phyloP scores from a whole-genome alignment of 768 basidiomycete species.

The Macrolepiota albuminosa region DNA sequence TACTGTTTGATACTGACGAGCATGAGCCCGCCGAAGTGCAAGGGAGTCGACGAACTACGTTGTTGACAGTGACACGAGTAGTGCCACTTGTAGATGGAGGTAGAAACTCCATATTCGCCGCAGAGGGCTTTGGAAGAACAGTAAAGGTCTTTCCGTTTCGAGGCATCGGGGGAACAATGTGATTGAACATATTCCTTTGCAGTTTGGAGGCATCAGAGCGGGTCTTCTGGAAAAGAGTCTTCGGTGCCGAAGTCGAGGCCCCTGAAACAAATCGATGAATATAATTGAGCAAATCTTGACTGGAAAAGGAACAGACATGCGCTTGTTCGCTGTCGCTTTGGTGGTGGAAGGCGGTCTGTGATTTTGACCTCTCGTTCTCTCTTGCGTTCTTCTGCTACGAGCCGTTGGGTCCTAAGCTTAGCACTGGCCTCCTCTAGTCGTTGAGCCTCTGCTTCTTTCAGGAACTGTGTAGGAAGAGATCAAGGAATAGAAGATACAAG shows the following conservation, averaged over 20 bases:
- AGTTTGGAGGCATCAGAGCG: constrained; percentile 64
- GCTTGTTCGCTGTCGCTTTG: constrained; percentile 50
- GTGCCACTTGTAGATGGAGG: constrained; percentile 25
- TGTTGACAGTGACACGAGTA: constrained; percentile 48
- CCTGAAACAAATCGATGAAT: constrained; percentile 22
- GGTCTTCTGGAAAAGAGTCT: constrained; percentile 75
- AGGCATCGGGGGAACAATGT: constrained; percentile 51
- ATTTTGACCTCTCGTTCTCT: constrained; percentile 73
- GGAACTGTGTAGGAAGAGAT: constrained; percentile 30
- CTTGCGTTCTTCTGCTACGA: constrained; percentile 70
- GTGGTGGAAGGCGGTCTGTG: constrained; percentile 63
- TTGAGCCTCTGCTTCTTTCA: constrained; percentile 55
- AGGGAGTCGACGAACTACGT: constrained; percentile 38
- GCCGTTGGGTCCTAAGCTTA: constrained; percentile 60
- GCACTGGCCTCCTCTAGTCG: constrained; percentile 60
- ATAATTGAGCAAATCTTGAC: constrained; percentile 9
- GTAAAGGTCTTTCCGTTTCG: constrained; percentile 38
- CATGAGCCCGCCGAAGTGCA: constrained; percentile 12
- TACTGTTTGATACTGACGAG: background rate
- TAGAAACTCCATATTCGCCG: constrained; percentile 28
- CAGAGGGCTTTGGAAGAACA: constrained; percentile 31
- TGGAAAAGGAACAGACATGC: constrained; percentile 41
- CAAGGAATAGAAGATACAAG: constrained; percentile 9
- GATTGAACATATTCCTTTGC: constrained; percentile 56
- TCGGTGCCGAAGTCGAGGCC: constrained; percentile 41